These are phyloP conservation scores for Aspergillus panamensis DNA, from an alignment of 495 filamentous ascomycete species.

Conservation along the genomic window DNA sequence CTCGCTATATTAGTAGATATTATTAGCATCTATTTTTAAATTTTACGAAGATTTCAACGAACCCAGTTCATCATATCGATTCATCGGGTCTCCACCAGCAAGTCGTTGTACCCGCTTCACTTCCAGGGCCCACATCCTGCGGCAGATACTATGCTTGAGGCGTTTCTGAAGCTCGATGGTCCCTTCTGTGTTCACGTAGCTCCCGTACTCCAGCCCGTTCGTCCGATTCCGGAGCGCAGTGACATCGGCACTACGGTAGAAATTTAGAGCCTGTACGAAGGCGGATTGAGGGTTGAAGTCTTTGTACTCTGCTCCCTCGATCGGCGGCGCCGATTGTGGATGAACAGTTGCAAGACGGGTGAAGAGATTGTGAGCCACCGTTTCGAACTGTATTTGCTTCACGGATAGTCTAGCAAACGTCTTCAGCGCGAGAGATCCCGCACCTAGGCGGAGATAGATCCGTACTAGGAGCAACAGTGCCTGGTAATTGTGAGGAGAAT, in stretches of 20 bases:
- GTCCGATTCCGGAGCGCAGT: slow-evolving; percentile 33
- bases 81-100: slow-evolving; percentile 36
- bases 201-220: slow-evolving; percentile 36
- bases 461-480: slow-evolving; percentile 53
- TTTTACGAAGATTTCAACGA: slow-evolving; percentile 12
- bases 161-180: slow-evolving; percentile 39
- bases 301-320: slow-evolving; percentile 40
- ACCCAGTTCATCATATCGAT: slow-evolving; percentile 40
- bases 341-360: slow-evolving; percentile 57
- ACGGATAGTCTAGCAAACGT: slow-evolving; percentile 54
- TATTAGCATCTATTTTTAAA: slow-evolving; percentile 5
- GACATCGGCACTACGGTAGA: slow-evolving; percentile 36
- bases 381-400: slow-evolving; percentile 60
- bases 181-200: slow-evolving; percentile 40
- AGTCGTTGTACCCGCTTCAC: slow-evolving; percentile 40
- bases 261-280: slow-evolving; percentile 40
- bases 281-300: slow-evolving; percentile 44
- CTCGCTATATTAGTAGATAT: slow-evolving; percentile 24
- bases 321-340: slow-evolving; percentile 42
- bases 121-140: slow-evolving; percentile 42
- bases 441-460: slow-evolving; percentile 52
- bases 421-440: slow-evolving; percentile 50
- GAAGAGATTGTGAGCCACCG: slow-evolving; percentile 54
- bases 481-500: slow-evolving; percentile 58
- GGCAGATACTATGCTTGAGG: slow-evolving; percentile 39